Evolutionary conservation across 371 early-diverging fungal genomes (phyloP), one percentile per base, ranked within the genome.

Genomic region (Aphelidium insulamus): DNA sequence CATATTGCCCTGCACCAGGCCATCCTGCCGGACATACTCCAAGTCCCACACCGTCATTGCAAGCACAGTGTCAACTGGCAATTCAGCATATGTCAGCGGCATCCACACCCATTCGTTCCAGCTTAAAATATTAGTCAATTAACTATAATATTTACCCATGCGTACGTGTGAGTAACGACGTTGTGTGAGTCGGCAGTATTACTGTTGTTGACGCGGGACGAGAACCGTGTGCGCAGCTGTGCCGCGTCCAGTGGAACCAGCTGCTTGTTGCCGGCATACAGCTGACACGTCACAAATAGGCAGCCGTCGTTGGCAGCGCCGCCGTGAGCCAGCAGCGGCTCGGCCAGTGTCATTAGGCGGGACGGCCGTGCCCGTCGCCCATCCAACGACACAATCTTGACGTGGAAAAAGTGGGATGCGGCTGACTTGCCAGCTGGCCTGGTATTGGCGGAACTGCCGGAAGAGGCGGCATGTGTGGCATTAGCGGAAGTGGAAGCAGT

Each of bases 101-200:
- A 92, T 51, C 10, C 62, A 57, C 18, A 92, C 47, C 88, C 90
- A 86, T 57, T 87, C 87, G 46, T 82, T 74, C 85, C 84, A 84
- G 7, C 77, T 68, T 38, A 0, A n/a, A 11, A 18, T 3, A 7
- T 21, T 21, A 3, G 21, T 28, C 5, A 22, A 10, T 17, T 32
- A 34, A 7, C 7, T 11, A 12, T 18, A 8, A 10, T 21, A 20
- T 21, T 12, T 5, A 6, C 9, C 14, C 31, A 9, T 34, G 15
- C 1, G 0, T 11, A 3, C 10, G 17, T 28, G 38, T 35, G 51
- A 66, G 69, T 45, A 47, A 49, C 59, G 58, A 26, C 59, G 57
- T 33, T 46, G 57, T 15, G 49, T 53, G 48, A 70, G 69, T 0
- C 60, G 44, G 36, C 69, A 67, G 37, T 70, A 68, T 28, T 18